Conservation (phyloP, 768 basidiomycete genomes). For the Auricularia heimuer region DNA sequence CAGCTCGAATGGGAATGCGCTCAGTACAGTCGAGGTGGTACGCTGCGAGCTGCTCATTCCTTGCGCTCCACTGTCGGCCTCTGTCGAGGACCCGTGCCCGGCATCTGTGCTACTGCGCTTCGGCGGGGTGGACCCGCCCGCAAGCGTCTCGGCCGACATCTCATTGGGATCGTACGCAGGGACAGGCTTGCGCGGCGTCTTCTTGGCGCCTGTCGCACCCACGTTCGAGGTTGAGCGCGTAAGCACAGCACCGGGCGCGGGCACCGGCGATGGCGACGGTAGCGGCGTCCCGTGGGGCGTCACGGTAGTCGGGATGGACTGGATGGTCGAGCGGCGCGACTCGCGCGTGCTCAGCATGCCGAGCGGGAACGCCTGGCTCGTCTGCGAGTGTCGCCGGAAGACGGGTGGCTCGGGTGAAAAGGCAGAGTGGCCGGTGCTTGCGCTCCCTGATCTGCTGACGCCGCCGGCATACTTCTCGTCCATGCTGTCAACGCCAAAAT, state of each 20-base stretch:
- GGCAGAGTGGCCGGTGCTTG: background rate
- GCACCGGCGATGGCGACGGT: background rate
- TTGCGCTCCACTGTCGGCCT: background rate
- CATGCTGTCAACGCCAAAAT: background rate
- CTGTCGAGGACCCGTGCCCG: background rate
- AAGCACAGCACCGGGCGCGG: background rate
- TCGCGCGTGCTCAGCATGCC: conserved; percentile 1
- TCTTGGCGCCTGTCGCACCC: background rate
- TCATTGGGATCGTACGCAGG: conserved; percentile 36
- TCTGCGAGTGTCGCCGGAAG: background rate
- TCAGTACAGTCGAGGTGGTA: background rate
- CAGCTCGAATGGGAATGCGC: conserved; percentile 1
- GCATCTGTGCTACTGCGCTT: background rate
- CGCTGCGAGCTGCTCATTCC: background rate
- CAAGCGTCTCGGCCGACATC: conserved; percentile 1
- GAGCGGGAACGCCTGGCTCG: background rate
- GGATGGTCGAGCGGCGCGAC: background rate
- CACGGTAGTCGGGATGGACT: background rate
- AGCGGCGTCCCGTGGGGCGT: background rate
- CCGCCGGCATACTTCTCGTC: conserved; percentile 1
- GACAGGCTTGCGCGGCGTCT: conserved; percentile 44
- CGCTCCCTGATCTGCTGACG: background rate
- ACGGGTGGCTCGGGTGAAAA: conserved; percentile 1
- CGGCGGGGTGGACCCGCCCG: background rate
- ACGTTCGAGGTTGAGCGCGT: background rate